Conservation (phyloP, 768 basidiomycete species). For the Macrolepiota fuliginosa region DNA sequence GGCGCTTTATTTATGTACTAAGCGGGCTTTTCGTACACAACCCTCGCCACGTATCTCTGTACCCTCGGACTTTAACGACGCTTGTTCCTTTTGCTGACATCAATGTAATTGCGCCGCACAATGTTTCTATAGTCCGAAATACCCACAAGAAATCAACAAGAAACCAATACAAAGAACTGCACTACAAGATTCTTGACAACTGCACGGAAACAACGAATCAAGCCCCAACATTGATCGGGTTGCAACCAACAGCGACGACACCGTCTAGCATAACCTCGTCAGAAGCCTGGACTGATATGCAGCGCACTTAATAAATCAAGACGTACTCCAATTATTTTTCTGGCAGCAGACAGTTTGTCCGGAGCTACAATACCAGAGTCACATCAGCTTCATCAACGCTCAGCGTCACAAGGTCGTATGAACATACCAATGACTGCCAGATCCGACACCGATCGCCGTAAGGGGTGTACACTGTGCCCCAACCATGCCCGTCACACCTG, state of each 20-base stretch:
- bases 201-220: background rate
- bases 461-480: constrained; percentile 2
- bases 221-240: background rate
- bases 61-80: background rate
- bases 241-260: constrained; percentile 3
- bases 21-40: background rate
- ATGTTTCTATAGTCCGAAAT: background rate
- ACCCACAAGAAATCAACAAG: background rate
- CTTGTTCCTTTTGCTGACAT: background rate
- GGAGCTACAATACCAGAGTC: background rate
- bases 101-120: background rate
- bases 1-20: background rate
- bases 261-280: background rate
- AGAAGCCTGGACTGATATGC: background rate
- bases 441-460: constrained; percentile 1
- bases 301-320: background rate
- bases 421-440: constrained; percentile 1
- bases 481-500: background rate
- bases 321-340: background rate
- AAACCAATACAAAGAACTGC: background rate
- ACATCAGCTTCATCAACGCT: background rate
- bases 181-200: background rate
- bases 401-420: background rate
- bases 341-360: background rate
- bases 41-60: background rate